These are phyloP conservation scores for Arabidopsis suecica DNA, from an alignment of 345 rosid genomes.

Conservation along the genomic window DNA sequence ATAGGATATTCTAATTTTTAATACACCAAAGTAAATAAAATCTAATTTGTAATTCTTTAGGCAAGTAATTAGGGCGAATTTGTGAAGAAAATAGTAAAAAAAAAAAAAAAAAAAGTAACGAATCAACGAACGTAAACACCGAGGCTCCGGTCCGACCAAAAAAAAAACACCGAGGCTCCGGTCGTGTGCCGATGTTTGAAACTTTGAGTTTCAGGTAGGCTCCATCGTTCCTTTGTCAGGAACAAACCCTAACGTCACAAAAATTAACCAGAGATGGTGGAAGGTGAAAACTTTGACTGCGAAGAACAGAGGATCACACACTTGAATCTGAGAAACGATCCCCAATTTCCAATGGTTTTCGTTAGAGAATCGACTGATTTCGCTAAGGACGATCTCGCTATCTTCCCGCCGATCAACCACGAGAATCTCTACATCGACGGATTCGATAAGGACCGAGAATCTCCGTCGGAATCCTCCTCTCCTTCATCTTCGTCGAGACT, in stretches of 20 bases:
- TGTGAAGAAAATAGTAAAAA: too few species aligned
- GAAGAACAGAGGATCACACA: neutral
- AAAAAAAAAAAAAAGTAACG: too few species aligned
- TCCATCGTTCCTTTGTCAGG: neutral
- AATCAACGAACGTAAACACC: too few species aligned
- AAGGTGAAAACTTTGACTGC: neutral
- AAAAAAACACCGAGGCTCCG: too few species aligned
- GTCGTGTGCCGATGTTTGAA: neutral
- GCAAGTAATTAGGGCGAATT: too few species aligned
- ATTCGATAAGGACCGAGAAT: too few species aligned
- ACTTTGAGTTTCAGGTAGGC: neutral
- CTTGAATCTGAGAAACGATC: neutral
- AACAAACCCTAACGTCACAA: neutral
- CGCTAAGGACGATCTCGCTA: slow-evolving; percentile 35
- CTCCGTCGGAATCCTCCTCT: slow-evolving; percentile 1
- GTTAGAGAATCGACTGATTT: slow-evolving; percentile 43
- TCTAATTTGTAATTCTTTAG: too few species aligned
- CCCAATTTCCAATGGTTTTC: slow-evolving; percentile 39
- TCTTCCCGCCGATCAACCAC: slow-evolving; percentile 56
- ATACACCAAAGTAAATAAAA: too few species aligned
- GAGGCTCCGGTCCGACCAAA: too few species aligned
- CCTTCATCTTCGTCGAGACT: neutral
- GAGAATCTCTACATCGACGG: slow-evolving; percentile 49
- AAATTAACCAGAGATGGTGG: slow-evolving; percentile 27
- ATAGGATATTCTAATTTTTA: too few species aligned